Percentiles rank a stretch among this genome's conserved stretches.
These are phyloP conservation scores for Angomonas desouzai DNA, from an alignment of 208 protist genomes.

Conservation along the genomic window DNA sequence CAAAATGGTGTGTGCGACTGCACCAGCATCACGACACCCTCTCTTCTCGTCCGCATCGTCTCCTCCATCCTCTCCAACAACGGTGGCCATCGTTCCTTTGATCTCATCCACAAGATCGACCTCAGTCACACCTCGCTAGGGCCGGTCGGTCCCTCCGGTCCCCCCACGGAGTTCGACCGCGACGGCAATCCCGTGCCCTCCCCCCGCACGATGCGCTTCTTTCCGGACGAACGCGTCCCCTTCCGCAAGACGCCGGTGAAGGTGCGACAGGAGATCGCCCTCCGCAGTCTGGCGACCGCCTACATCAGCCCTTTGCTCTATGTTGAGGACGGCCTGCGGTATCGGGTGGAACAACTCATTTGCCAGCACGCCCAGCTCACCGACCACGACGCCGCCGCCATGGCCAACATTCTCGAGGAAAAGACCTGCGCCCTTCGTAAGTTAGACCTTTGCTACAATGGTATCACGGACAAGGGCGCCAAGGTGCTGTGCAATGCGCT, in stretches of 20 bases:
- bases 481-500: slow-evolving; percentile 35
- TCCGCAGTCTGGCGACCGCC: slow-evolving; percentile 36
- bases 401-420: slow-evolving; percentile 40
- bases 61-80: slow-evolving; percentile 21
- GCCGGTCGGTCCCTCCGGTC: slow-evolving; percentile 21
- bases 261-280: slow-evolving; percentile 16
- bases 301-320: slow-evolving; percentile 56
- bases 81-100: slow-evolving; percentile 11
- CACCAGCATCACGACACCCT: slow-evolving; percentile 22
- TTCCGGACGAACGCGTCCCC: slow-evolving; percentile 30
- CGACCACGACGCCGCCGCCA: slow-evolving; percentile 47
- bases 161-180: slow-evolving; percentile 31
- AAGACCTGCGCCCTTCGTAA: slow-evolving; percentile 27
- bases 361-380: slow-evolving; percentile 40
- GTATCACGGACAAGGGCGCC: slow-evolving; percentile 50
- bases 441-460: slow-evolving; percentile 34
- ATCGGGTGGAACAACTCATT: slow-evolving; percentile 27
- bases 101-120: slow-evolving; percentile 38
- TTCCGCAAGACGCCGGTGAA: slow-evolving; percentile 9
- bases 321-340: slow-evolving; percentile 24
- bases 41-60: slow-evolving; percentile 26
- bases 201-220: slow-evolving; percentile 27
- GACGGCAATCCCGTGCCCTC: slow-evolving; percentile 12
- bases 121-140: slow-evolving; percentile 43
- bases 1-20: slow-evolving; percentile 30